Evolutionary conservation across 2,329 filamentous ascomycete genomes (phyloP).

Genomic region (Botrytis tulipae): DNA sequence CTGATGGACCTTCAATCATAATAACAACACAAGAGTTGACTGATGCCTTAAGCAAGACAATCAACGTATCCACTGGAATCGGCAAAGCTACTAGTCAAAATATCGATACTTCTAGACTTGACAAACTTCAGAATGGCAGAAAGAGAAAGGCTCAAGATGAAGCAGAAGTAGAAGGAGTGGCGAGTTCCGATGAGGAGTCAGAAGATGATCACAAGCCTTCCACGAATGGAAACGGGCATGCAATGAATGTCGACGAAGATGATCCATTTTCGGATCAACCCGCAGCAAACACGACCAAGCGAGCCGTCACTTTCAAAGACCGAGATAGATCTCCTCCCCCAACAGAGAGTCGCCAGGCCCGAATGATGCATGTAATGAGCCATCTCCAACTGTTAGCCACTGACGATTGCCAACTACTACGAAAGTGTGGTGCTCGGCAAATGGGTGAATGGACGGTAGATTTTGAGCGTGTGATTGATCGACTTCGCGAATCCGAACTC

Average conservation of each 20-base stretch:
- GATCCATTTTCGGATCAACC: conserved; percentile 26
- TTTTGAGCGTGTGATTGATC: conserved; percentile 69
- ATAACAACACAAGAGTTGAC: conserved; percentile 58
- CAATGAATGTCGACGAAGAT: conserved; percentile 25
- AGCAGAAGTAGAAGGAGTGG: conserved; percentile 29
- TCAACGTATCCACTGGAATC: conserved; percentile 57
- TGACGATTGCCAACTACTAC: conserved; percentile 66
- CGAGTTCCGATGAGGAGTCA: conserved; percentile 32
- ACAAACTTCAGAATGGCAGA: conserved; percentile 46
- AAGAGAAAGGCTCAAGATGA: conserved; percentile 34
- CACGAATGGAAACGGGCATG: conserved; percentile 23
- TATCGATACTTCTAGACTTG: conserved; percentile 47
- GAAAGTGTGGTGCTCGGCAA: conserved; percentile 61
- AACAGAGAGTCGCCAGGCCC: conserved; percentile 38
- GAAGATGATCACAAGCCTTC: conserved; percentile 24
- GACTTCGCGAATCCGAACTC: conserved; percentile 73
- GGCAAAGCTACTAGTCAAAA: conserved; percentile 52
- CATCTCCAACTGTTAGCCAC: conserved; percentile 73
- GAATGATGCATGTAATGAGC: conserved; percentile 62
- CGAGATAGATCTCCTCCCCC: conserved; percentile 27
- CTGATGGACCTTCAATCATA: conserved; percentile 39
- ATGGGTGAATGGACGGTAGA: conserved; percentile 80
- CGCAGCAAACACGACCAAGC: conserved; percentile 22
- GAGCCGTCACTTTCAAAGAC: conserved; percentile 53
- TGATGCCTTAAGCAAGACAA: conserved; percentile 50